These are phyloP conservation scores for Stygiomarasmius scandens DNA, from an alignment of 1,284 basidiomycete genomes.

Conservation along the genomic window DNA sequence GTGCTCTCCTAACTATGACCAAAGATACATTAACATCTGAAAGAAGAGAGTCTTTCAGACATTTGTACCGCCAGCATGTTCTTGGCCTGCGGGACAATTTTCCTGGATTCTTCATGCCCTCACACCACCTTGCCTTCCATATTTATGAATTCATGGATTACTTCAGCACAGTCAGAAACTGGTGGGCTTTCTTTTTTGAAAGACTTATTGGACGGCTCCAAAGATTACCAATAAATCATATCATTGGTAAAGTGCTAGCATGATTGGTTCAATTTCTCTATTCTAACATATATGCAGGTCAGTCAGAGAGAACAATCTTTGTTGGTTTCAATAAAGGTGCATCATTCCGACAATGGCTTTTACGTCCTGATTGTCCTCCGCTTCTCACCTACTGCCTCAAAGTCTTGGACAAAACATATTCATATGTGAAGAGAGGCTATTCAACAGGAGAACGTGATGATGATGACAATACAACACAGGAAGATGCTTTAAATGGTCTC, in stretches of 20 bases:
- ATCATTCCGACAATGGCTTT: neutral
- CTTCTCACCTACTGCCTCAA: neutral
- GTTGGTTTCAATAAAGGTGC: neutral
- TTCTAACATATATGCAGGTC: neutral
- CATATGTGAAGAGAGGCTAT: neutral
- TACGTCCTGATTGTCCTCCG: neutral
- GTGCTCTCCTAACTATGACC: slow-evolving; percentile 3
- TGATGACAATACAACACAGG: neutral
- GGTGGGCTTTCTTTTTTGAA: slow-evolving; percentile 10
- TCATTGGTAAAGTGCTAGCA: neutral
- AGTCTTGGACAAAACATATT: neutral
- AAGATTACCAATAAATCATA: slow-evolving; percentile 7
- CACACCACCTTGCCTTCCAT: slow-evolving; percentile 12
- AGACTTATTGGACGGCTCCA: slow-evolving; percentile 9
- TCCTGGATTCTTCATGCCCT: slow-evolving; percentile 10
- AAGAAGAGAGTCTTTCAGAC: neutral
- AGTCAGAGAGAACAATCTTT: neutral
- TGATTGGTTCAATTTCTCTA: neutral
- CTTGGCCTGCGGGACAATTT: slow-evolving; percentile 6
- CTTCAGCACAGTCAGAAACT: slow-evolving; percentile 4
- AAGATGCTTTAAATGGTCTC: neutral
- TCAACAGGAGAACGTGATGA: neutral
- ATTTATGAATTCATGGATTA: slow-evolving; percentile 9
- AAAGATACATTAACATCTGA: neutral
- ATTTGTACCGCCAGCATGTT: slow-evolving; percentile 1